Conservation (phyloP, 2,329 filamentous ascomycete species). For the Cercospora janseana region DNA sequence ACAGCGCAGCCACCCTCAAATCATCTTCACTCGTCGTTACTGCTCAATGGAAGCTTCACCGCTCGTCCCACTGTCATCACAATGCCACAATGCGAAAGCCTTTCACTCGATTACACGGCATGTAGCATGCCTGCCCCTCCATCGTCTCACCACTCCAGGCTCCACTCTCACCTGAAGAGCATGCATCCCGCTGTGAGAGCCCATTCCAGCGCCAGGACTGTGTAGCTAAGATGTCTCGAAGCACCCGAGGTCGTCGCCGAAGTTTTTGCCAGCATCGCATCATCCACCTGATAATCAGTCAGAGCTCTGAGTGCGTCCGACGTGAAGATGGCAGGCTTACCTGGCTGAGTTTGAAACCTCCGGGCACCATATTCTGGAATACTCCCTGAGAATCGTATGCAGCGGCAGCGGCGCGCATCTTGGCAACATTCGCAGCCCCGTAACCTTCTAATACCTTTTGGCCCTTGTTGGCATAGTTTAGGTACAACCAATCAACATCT, state of each 20-base stretch:
- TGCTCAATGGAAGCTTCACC: too few species aligned
- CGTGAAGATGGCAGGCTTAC: conserved; percentile 7
- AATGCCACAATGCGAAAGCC: too few species aligned
- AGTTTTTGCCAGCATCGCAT: neutral
- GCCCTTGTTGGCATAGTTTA: conserved; percentile 23
- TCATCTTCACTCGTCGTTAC: too few species aligned
- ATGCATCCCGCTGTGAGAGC: neutral
- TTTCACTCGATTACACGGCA: too few species aligned
- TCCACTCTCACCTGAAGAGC: neutral
- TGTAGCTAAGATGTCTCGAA: neutral
- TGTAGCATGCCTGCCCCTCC: too few species aligned
- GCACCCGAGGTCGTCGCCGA: neutral
- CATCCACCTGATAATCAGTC: neutral
- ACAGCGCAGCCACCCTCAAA: too few species aligned
- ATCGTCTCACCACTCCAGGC: neutral
- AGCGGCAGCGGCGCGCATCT: conserved; percentile 16
- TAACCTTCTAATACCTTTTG: conserved; percentile 22
- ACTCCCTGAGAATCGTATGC: conserved; percentile 22
- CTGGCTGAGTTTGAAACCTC: conserved; percentile 23
- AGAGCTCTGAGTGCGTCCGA: conserved; percentile 2
- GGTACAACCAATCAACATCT: conserved; percentile 20
- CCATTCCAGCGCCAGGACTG: neutral
- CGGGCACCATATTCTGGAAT: conserved; percentile 23
- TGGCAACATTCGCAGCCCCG: conserved; percentile 21
- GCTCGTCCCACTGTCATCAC: too few species aligned